Base-by-base conservation (phyloP, 192 early-diverging fungal genomes). In the Geranomyces michiganensis region DNA sequence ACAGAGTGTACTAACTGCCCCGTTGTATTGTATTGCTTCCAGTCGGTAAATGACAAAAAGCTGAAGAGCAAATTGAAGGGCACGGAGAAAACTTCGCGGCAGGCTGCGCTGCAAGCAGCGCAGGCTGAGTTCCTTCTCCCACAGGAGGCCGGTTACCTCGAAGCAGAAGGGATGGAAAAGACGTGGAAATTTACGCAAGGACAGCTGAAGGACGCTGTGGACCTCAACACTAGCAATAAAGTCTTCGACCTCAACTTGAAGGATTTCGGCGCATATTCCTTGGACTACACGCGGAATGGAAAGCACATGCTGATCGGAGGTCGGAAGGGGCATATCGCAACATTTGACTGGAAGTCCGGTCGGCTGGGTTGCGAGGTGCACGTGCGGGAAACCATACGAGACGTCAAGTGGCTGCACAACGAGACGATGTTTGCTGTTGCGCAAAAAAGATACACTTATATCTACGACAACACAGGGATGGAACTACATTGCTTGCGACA, bases 391-490 rank as follows among this genome's bases (percentile, higher is more conserved):
- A 93, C 92, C 1, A 85, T 96, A 0, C 90, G 94, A 27, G 95
- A 95, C 82, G 94, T 95, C 22, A 82, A 73, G 85, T 98, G 95
- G 95, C 89, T 98, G 48, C 96, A 98, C 71, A 95, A 98, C 79
- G 90, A 96, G 80, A 93, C 84, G 22, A 73, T 96, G 82, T 93
- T 96, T 77, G 96, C 96, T 13, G 94, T 90, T 30, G 96, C 96
- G 22, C 96, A 98, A 85, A 96, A 97, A 76, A 90, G 92, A 79
- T 90, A 93, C 69, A 94, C 90, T 0, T 98, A 93, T 69, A 94
- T 98, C 51, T 98, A 98, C 77, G 95, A 98, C 79, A 82, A 89
- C 65, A 87, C 87, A 8, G 96, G 96, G 19, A 80, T 92, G 24
- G 96, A 98, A 74, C 79, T 98, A 24, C 96, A 98, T 78, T 90